phyloP scores from a whole-genome alignment of 257 asterid genomes.

The Orobanche coerulescens region DNA sequence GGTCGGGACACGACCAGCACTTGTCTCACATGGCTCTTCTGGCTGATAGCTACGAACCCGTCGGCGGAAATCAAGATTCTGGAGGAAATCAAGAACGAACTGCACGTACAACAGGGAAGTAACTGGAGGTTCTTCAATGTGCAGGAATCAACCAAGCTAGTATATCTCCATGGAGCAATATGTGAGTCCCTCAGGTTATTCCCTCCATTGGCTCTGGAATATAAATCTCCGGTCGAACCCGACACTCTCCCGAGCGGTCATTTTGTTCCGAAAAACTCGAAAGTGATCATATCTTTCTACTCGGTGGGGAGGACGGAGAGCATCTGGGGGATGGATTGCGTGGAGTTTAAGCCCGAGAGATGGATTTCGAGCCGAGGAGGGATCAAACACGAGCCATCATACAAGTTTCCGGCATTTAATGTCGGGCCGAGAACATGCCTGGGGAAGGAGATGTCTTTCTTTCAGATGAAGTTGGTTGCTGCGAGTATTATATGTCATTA shows the following conservation, averaged over 20 bases:
- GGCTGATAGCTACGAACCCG: constrained; percentile 17
- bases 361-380: constrained; percentile 13
- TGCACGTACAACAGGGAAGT: not conserved
- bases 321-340: constrained; percentile 23
- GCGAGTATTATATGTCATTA: not conserved
- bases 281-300: constrained; percentile 5
- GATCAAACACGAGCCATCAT: constrained; percentile 14
- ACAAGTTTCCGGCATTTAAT: constrained; percentile 20
- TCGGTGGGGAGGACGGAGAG: constrained; percentile 19
- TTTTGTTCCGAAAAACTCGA: not conserved
- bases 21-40: constrained; percentile 23
- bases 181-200: constrained; percentile 22
- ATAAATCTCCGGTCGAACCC: constrained; percentile 10
- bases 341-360: constrained; percentile 23
- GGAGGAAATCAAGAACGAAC: not conserved
- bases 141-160: constrained; percentile 1
- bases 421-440: constrained; percentile 23
- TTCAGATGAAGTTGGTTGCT: constrained; percentile 19
- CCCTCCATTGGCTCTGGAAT: constrained; percentile 19
- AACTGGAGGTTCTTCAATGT: not conserved
- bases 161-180: constrained; percentile 21
- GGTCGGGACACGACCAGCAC: constrained; percentile 21
- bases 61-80: not conserved
- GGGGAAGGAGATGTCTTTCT: constrained; percentile 20
- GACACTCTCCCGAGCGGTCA: constrained; percentile 21